Percentiles rank a stretch among this genome's conserved stretches.
These are phyloP conservation scores for Coemansia erecta DNA, from an alignment of 192 early-diverging fungal genomes.

Conservation along the genomic window DNA sequence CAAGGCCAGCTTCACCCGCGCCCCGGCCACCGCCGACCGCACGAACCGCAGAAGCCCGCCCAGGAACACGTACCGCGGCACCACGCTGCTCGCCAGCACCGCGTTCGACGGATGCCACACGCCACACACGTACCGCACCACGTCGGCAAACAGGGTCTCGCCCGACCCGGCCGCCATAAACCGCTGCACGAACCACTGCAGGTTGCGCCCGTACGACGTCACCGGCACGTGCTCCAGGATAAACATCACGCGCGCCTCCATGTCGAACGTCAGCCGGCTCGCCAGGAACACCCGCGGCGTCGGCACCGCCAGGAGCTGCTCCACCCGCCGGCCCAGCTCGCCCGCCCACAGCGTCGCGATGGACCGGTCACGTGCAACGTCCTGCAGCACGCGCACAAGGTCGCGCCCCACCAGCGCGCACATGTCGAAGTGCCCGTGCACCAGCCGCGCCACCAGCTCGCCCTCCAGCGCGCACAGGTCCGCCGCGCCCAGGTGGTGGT, in stretches of 20 bases:
- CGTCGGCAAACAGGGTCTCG: slow-evolving; percentile 61
- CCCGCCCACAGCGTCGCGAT: slow-evolving; percentile 61
- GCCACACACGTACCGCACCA: slow-evolving; percentile 73
- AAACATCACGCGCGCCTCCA: slow-evolving; percentile 64
- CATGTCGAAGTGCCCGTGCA: slow-evolving; percentile 59
- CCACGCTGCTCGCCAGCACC: slow-evolving; percentile 65
- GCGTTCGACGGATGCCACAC: slow-evolving; percentile 73
- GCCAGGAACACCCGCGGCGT: slow-evolving; percentile 62
- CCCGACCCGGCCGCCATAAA: slow-evolving; percentile 59
- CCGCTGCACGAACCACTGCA: slow-evolving; percentile 65
- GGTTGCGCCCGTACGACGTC: slow-evolving; percentile 55
- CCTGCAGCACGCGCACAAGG: slow-evolving; percentile 64
- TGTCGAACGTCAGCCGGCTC: slow-evolving; percentile 62
- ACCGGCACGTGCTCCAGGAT: slow-evolving; percentile 63
- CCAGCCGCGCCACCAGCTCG: slow-evolving; percentile 47
- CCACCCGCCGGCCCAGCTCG: slow-evolving; percentile 55
- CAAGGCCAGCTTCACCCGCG: slow-evolving; percentile 70
- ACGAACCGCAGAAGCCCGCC: slow-evolving; percentile 59
- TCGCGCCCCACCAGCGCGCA: slow-evolving; percentile 67
- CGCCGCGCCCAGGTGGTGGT: slow-evolving; percentile 44
- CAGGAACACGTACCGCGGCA: slow-evolving; percentile 70
- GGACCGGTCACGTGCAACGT: slow-evolving; percentile 55
- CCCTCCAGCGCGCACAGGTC: slow-evolving; percentile 56
- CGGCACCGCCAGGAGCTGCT: slow-evolving; percentile 57
- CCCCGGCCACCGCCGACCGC: slow-evolving; percentile 58